Evolutionary conservation across 345 rosid genomes (phyloP), one percentile per base, ranked within the genome.

Genomic region (Arabidopsis suecica): DNA sequence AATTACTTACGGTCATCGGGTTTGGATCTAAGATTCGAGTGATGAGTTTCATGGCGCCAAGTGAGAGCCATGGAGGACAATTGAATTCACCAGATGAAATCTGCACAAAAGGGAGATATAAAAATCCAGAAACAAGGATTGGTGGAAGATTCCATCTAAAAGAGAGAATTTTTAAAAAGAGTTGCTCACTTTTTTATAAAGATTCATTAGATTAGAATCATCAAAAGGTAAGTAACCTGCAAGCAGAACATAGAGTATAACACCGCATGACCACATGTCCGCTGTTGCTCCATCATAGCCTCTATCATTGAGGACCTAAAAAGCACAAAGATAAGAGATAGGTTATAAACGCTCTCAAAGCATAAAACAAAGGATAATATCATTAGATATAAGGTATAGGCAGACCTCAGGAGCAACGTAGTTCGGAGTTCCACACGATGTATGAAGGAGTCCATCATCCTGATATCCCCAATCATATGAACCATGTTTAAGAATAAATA

Each of bases 211-310:
- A 95, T 89, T 95, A 84, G 96, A 74, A 85, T 95, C 99, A 81
- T 95, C 99, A 13, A 95, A 95, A 85, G 99, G 99, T 87, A 95
- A 95, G 86, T 95, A 92, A 74, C 99, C 97, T 66, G 97, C 97
- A 70, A 95, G 94, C 85, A 95, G 76, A 38, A 95, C 96, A 87
- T 89, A 95, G 72, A 95, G 97, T 75, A 95, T 85, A 68, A 95
- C 99, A 70, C 97, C 99, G 65, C 99, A 92, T 34, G 99, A 95
- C 97, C 99, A 95, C 83, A 95, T 61, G 70, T 95, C 99, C 5
- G 99, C 99, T 1, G 94, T 92, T 65, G 97, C 90, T 53, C 99
- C 99, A 72, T 95, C 97, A 5, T 95, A 95, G 68, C 99, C 97
- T 86, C 88, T 79, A 70, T 92, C 99, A 72, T 90, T 87, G 36